These are phyloP conservation scores for Cryptosporidium baileyi DNA, from an alignment of 169 alveolate genomes.

Conservation along the genomic window DNA sequence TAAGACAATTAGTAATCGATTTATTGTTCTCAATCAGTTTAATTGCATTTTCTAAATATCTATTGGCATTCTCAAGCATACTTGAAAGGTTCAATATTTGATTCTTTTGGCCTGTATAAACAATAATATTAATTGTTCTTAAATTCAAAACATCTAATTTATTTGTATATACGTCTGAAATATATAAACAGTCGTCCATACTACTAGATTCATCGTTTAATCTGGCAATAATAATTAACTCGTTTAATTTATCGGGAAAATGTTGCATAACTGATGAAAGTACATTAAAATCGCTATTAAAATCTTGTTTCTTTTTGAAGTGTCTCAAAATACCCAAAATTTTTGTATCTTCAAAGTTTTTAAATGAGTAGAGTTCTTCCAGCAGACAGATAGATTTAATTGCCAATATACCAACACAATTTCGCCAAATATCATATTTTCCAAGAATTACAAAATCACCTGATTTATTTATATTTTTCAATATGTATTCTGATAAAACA, in stretches of 20 bases:
- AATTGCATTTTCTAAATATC: constrained; percentile 11
- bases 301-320: not conserved
- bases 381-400: not conserved
- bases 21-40: constrained; percentile 10
- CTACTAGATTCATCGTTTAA: not conserved
- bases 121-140: not conserved
- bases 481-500: not conserved
- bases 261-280: no score
- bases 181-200: not conserved
- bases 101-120: not conserved
- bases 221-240: not conserved
- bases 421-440: not conserved
- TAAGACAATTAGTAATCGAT: not conserved
- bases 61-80: constrained; percentile 35
- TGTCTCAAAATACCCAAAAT: constrained; percentile 9
- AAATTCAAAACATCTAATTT: not conserved
- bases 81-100: constrained; percentile 8
- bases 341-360: not conserved
- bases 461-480: not conserved
- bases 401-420: constrained; percentile 26
- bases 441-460: constrained; percentile 8
- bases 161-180: not conserved
- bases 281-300: no score
- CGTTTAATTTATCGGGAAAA: no score
- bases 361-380: not conserved